Conservation (phyloP, 345 rosid species). For the Linum lewisii region DNA sequence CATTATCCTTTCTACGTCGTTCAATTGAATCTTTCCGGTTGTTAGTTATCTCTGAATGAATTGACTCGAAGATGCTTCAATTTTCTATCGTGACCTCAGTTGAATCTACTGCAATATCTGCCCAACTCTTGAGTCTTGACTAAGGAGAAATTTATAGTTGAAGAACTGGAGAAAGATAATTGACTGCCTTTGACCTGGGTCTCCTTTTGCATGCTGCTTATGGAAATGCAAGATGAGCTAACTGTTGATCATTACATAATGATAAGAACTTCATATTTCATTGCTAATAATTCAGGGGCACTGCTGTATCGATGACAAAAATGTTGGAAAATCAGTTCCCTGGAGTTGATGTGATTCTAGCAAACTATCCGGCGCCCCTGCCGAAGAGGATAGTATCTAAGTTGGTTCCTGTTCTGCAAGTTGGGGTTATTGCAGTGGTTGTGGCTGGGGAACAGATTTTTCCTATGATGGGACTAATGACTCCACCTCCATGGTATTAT, state of each 20-base stretch:
- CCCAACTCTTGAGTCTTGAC: too few species aligned
- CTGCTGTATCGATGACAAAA: constrained; percentile 66
- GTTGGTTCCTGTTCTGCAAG: constrained; percentile 54
- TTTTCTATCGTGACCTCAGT: not conserved
- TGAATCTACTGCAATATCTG: too few species aligned
- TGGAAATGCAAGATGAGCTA: too few species aligned
- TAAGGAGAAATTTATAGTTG: too few species aligned
- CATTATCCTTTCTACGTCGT: not conserved
- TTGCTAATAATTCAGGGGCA: constrained; percentile 38
- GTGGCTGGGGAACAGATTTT: constrained; percentile 74
- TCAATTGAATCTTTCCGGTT: too few species aligned
- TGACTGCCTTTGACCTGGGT: too few species aligned
- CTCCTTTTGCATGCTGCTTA: too few species aligned
- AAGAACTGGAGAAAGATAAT: too few species aligned
- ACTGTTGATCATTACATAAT: too few species aligned
- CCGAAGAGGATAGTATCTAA: constrained; percentile 65
- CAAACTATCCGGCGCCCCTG: constrained; percentile 64
- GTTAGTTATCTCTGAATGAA: not conserved
- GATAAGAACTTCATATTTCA: too few species aligned
- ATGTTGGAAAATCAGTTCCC: constrained; percentile 74
- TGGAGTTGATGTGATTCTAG: constrained; percentile 66
- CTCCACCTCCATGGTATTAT: constrained; percentile 69
- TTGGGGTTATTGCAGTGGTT: constrained; percentile 59
- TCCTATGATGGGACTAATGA: constrained; percentile 55
- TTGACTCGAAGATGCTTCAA: not conserved